A percentile compares a stretch with the other conserved stretches of the same genome.
Conservation (phyloP, 139 green algal species). For the Chlamydomonas sp. region DNA sequence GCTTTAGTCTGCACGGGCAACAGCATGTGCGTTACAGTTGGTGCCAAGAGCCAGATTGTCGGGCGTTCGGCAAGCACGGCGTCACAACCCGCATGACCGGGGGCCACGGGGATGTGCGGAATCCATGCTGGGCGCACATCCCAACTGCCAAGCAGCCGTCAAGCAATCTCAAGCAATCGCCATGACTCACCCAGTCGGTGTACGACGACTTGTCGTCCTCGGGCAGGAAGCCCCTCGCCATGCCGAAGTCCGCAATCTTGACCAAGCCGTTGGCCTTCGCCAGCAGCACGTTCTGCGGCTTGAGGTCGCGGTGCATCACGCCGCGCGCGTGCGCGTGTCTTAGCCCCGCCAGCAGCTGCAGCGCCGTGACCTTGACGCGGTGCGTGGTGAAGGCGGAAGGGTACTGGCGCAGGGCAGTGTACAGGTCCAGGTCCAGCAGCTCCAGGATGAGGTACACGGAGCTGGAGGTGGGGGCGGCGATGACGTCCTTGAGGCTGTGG, state of each 20-base stretch:
- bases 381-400: not conserved
- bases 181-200: conserved; percentile 29
- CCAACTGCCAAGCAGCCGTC: not conserved
- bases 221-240: conserved; percentile 84
- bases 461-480: conserved; percentile 50
- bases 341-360: conserved; percentile 69
- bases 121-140: no score
- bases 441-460: conserved; percentile 73
- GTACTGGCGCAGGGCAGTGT: conserved; percentile 45
- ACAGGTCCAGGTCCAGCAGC: conserved; percentile 65
- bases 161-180: not conserved
- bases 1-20: no score
- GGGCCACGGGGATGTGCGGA: no score
- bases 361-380: conserved; percentile 45
- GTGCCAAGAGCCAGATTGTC: no score
- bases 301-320: conserved; percentile 91
- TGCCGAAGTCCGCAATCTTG: conserved; percentile 98
- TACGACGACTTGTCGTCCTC: not conserved
- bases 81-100: no score
- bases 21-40: no score
- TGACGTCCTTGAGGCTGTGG: conserved; percentile 69
- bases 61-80: no score
- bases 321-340: conserved; percentile 74
- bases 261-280: conserved; percentile 62
- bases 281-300: conserved; percentile 98